Evolutionary conservation across 208 protist species (phyloP).

Genomic region (Acanthamoeba castellanii): DNA sequence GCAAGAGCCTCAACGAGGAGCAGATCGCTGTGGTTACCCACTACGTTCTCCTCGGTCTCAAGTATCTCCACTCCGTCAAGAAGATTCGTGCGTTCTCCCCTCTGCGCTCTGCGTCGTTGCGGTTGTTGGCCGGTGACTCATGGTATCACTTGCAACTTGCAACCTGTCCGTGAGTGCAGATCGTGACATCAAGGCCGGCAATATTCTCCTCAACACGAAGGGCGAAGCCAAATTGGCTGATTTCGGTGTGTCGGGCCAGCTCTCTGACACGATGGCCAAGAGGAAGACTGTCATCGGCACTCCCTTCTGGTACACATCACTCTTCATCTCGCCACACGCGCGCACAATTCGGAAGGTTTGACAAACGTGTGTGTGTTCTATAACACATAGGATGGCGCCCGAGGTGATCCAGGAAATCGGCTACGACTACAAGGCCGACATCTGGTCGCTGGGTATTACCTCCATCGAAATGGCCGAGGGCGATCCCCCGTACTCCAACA

Average conservation of each 20-base stretch:
- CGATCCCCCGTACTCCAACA: constrained; percentile 93
- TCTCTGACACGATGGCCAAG: constrained; percentile 91
- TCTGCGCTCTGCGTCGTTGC: not conserved
- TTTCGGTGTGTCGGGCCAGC: constrained; percentile 91
- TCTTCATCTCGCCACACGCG: not conserved
- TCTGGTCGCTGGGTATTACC: constrained; percentile 97
- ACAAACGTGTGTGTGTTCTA: not conserved
- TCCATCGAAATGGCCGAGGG: constrained; percentile 97
- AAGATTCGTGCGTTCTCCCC: constrained; percentile 80
- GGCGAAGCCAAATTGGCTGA: constrained; percentile 84
- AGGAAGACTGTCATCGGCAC: constrained; percentile 89
- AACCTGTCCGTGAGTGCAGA: not conserved
- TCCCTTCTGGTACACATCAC: constrained; percentile 93
- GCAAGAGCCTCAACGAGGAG: constrained; percentile 40
- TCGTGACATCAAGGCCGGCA: constrained; percentile 86
- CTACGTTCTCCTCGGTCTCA: constrained; percentile 75
- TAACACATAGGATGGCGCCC: constrained; percentile 2
- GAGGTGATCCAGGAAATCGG: constrained; percentile 70
- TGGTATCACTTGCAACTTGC: not conserved
- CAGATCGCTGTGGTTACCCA: constrained; percentile 33
- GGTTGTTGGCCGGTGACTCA: no score
- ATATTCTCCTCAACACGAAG: constrained; percentile 82
- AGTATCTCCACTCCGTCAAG: constrained; percentile 82
- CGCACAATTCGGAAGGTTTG: not conserved
- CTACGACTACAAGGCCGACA: constrained; percentile 90